phyloP scores from a whole-genome alignment of 345 rosid species.

The Murraya koenigii region DNA sequence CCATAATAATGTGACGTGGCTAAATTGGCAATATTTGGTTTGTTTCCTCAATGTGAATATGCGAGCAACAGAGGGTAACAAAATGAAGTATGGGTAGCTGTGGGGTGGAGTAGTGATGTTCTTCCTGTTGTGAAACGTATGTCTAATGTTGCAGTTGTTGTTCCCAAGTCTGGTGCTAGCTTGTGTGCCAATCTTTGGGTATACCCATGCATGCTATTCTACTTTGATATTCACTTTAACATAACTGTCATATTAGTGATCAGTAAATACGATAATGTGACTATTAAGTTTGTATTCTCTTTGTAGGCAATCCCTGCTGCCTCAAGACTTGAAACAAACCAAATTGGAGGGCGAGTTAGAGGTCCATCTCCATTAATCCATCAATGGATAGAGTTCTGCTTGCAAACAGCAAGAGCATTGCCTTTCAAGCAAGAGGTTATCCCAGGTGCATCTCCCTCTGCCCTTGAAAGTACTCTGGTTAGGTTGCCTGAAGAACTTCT shows the following conservation, averaged over 20 bases:
- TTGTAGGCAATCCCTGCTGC: slow-evolving; percentile 70
- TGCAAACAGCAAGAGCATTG: slow-evolving; percentile 76
- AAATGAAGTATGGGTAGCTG: slow-evolving; percentile 79
- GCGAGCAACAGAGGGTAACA: neutral
- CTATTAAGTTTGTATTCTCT: slow-evolving; percentile 3
- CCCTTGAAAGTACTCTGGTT: slow-evolving; percentile 36
- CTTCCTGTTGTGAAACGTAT: slow-evolving; percentile 53
- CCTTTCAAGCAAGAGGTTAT: slow-evolving; percentile 74
- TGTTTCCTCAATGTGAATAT: neutral
- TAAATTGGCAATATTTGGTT: neutral
- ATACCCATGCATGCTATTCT: slow-evolving; percentile 8
- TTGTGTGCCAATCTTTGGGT: slow-evolving; percentile 98
- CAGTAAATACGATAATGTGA: neutral
- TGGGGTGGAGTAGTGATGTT: slow-evolving; percentile 49
- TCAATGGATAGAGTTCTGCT: slow-evolving; percentile 94
- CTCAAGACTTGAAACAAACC: slow-evolving; percentile 41
- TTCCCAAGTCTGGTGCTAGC: slow-evolving; percentile 90
- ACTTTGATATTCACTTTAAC: neutral
- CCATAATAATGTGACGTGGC: neutral
- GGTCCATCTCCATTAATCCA: slow-evolving; percentile 85
- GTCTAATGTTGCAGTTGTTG: slow-evolving; percentile 83
- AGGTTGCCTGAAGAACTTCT: slow-evolving; percentile 31
- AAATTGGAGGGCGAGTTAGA: slow-evolving; percentile 70
- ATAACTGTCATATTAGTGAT: neutral
- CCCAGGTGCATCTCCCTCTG: slow-evolving; percentile 71